phyloP scores from a whole-genome alignment of 352 stramenopile species.

The Globisporangium paroecandrum region DNA sequence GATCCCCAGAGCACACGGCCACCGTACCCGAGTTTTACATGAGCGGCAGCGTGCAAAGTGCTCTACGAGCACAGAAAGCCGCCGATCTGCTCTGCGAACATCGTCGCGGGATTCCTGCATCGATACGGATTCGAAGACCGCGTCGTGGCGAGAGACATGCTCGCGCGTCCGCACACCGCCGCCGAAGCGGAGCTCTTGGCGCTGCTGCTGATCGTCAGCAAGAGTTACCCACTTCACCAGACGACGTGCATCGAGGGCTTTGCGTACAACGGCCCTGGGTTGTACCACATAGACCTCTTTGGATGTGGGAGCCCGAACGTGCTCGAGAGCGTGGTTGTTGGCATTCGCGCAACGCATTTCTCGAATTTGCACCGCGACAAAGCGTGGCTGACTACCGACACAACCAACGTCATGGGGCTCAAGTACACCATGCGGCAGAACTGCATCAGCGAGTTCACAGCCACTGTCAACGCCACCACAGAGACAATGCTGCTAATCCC shows the following conservation, averaged over 20 bases:
- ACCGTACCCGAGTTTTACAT: constrained; percentile 16
- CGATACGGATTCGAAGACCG: constrained; percentile 32
- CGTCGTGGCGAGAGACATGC: constrained; percentile 23
- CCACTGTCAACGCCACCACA: background rate
- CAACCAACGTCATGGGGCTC: constrained; percentile 35
- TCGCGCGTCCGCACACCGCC: constrained; percentile 27
- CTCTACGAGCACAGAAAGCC: constrained; percentile 34
- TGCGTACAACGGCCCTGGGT: constrained; percentile 15
- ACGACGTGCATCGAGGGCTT: constrained; percentile 43
- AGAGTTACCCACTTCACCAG: constrained; percentile 31
- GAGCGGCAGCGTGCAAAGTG: constrained; percentile 39
- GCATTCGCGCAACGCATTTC: constrained; percentile 32
- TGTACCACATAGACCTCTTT: constrained; percentile 27
- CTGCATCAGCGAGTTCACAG: constrained; percentile 24
- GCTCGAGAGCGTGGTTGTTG: constrained; percentile 30
- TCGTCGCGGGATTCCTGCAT: constrained; percentile 36
- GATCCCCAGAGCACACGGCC: background rate
- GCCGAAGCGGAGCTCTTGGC: constrained; percentile 32
- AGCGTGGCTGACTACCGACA: constrained; percentile 40
- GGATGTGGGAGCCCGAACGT: constrained; percentile 38
- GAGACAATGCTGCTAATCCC: background rate
- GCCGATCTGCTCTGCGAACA: constrained; percentile 36
- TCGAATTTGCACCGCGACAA: constrained; percentile 32
- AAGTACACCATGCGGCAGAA: constrained; percentile 48
- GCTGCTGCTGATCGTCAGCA: constrained; percentile 39